Conservation (phyloP, 2,329 filamentous ascomycete species). For the Alternaria ventricosa region DNA sequence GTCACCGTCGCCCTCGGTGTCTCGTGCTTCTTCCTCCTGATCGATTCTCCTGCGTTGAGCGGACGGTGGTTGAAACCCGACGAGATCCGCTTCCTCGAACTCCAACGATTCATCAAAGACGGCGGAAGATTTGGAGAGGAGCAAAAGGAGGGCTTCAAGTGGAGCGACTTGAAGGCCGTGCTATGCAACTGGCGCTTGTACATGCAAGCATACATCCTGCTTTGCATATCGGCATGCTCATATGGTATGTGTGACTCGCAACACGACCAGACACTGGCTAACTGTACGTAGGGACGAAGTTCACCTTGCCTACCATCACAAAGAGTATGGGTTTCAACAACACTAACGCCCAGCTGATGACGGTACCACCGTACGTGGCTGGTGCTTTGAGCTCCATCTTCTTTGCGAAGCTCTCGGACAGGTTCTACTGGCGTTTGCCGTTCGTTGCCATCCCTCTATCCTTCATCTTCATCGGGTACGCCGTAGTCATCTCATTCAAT, state of each 20-base stretch:
- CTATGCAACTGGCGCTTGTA: slow-evolving; percentile 37
- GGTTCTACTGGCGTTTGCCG: slow-evolving; percentile 26
- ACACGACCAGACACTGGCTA: neutral
- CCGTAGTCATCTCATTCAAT: slow-evolving; percentile 50
- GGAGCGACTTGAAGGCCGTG: slow-evolving; percentile 35
- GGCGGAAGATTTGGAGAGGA: slow-evolving; percentile 26
- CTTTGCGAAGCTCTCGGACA: slow-evolving; percentile 32
- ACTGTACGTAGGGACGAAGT: neutral
- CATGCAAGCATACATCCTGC: slow-evolving; percentile 38
- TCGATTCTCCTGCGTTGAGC: slow-evolving; percentile 30
- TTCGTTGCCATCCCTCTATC: slow-evolving; percentile 41
- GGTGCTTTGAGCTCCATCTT: slow-evolving; percentile 33
- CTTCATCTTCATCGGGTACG: slow-evolving; percentile 39
- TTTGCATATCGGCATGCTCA: slow-evolving; percentile 33
- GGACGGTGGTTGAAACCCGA: slow-evolving; percentile 28
- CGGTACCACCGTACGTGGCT: slow-evolving; percentile 34
- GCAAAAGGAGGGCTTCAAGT: slow-evolving; percentile 23
- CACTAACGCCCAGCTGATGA: slow-evolving; percentile 40
- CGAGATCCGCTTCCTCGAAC: slow-evolving; percentile 32
- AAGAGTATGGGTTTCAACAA: slow-evolving; percentile 39
- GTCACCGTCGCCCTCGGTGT: slow-evolving; percentile 37
- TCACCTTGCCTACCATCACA: slow-evolving; percentile 31
- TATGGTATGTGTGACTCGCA: slow-evolving; percentile 22
- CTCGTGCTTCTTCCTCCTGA: slow-evolving; percentile 34
- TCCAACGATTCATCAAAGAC: slow-evolving; percentile 32